Evolutionary conservation across 306 rosid species (phyloP).

Genomic region (Abrus pulchellus): DNA sequence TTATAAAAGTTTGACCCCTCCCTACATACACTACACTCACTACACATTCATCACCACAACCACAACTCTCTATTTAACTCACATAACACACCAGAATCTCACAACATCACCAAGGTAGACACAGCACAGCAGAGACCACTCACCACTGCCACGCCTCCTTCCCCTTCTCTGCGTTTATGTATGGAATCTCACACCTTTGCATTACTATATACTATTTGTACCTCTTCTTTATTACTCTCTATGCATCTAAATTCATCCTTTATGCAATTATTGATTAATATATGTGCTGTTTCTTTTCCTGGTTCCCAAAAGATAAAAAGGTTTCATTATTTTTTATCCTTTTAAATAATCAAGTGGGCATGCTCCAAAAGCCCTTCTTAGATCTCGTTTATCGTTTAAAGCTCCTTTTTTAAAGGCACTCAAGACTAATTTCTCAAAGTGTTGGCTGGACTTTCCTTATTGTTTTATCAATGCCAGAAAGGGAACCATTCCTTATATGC

Average conservation of each 20-base stretch:
- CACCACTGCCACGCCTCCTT: constrained; percentile 1
- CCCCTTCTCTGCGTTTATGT: neutral
- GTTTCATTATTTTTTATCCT: constrained; percentile 43
- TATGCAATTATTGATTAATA: constrained; percentile 2
- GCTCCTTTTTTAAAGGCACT: constrained; percentile 59
- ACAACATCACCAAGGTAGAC: neutral
- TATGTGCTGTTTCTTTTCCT: constrained; percentile 29
- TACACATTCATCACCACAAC: constrained; percentile 38
- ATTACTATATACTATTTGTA: neutral
- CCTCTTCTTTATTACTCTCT: neutral
- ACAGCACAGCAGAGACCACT: constrained; percentile 27
- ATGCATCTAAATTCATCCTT: constrained; percentile 44
- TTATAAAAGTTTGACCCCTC: constrained; percentile 50
- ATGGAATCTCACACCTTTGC: constrained; percentile 61
- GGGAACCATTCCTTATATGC: constrained; percentile 12
- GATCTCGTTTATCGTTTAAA: constrained; percentile 52
- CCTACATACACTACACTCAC: neutral
- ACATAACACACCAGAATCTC: neutral
- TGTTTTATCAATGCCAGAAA: constrained; percentile 33
- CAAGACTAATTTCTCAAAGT: constrained; percentile 26
- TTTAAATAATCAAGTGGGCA: constrained; percentile 52
- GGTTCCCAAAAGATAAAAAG: constrained; percentile 51
- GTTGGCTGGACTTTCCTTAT: neutral
- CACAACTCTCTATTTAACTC: neutral
- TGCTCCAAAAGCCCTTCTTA: constrained; percentile 32